Evolutionary conservation across 495 filamentous ascomycete genomes (phyloP), one percentile per base, ranked within the genome.

Genomic region (Aspergillus cavernicola): DNA sequence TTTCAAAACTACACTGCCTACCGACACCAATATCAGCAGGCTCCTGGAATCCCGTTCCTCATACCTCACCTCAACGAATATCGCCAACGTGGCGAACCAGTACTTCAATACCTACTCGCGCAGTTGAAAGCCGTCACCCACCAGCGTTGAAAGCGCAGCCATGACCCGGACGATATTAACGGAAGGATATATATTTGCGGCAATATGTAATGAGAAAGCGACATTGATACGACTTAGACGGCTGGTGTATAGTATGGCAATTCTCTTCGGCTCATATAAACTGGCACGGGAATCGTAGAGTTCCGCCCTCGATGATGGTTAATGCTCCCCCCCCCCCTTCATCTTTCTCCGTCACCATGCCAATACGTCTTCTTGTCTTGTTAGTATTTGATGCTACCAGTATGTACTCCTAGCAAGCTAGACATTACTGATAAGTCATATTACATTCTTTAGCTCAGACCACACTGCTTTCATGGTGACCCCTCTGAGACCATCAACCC

Each of bases 11-110:
- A 67, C 26, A 48, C 61, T 10, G 50, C 55, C 31, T 76, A 76
- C 49, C 71, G 70, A 22, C 62, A 71, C 8, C 62, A 65, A 13
- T 73, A 66, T 56, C 29, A 53, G 26, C 40, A 48, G 12, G 37
- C 62, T 11, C 68, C 70, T 0, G 73, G 73, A 6, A 64, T 72
- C n/a, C 73, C 73, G 0, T 74, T 73, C 43, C 61, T 76, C 8
- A 31, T 71, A 4, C 70, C 73, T 6, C 73, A 76, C 53, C 52
- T 74, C 38, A 57, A 62, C 2, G 71, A 74, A 15, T 65, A 59
- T 40, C 63, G 68, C 19, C 61, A 70, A 32, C 50, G 63, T 16
- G 71, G 70, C 16, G 56, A 65, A 26, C 6, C 47, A 2, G 65
- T 53, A n/a, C 53, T 75, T 33, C 64, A 68, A 33, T 57, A 61